Evolutionary conservation across 2,329 filamentous ascomycete species (phyloP), one percentile per base, ranked within the genome.

Genomic region (Nothomitra cinnamomea): DNA sequence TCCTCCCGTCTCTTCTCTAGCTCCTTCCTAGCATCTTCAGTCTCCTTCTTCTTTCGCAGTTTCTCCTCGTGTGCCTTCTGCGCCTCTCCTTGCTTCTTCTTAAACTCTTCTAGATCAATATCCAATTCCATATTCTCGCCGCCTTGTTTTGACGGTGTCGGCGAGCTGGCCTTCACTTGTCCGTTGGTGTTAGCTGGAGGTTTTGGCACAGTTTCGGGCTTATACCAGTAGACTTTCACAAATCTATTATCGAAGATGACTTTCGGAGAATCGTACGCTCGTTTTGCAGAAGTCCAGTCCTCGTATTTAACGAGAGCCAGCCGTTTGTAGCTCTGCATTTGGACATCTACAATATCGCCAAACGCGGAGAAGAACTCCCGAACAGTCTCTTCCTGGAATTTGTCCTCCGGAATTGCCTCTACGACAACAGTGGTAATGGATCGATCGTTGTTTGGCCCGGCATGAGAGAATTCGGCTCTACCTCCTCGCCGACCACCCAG

Each of bases 161-260:
- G 52, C 40, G 48, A 57, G 48, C 52, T 51, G 24, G 53, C 56
- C 43, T 45, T 54, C 35, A 36, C 53, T 28, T 51, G 50, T 38
- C 56, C 55, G 40, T 54, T 53, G 28, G 53, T 51, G 36, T 56
- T 56, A 4, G 54, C 52, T 22, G 57, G 54, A 19, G 51, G 52
- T 22, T 54, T 57, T 15, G 58, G 55, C 15, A 63, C 58, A 12
- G 51, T 60, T 15, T 66, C 66, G 3, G 72, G 67, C 59, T 79
- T 82, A 62, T 79, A 75, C 85, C 85, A 90, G 61, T 83, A 88
- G 0, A 90, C 82, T 61, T 87, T 89, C 50, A 92, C 86, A 60
- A 92, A 92, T 10, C 86, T 75, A 60, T 90, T 92, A 61, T 89
- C 83, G 62, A 90, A 92, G 45, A 92, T 82, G 48, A 81, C 82